Conservation (phyloP, 306 rosid genomes). For the Cicer arietinum region DNA sequence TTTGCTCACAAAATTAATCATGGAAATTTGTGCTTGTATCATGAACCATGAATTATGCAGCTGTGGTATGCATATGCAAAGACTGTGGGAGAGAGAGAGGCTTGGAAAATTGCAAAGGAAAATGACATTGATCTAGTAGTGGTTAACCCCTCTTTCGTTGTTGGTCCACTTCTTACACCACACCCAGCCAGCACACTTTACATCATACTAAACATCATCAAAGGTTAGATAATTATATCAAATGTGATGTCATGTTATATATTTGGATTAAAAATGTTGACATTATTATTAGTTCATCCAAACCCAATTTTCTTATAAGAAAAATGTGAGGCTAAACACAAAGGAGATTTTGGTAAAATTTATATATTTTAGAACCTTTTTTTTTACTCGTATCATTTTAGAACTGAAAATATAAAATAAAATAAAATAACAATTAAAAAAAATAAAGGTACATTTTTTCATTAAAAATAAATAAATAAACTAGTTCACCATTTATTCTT, state of each 20-base stretch:
- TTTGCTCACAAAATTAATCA: neutral
- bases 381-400: no score
- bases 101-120: constrained; percentile 72
- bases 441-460: no score
- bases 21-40: neutral
- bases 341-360: no score
- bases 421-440: no score
- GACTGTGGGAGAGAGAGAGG: constrained; percentile 76
- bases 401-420: no score
- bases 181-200: constrained; percentile 76
- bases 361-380: no score
- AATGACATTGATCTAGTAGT: constrained; percentile 71
- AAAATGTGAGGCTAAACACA: no score
- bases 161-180: constrained; percentile 84
- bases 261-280: no score
- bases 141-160: constrained; percentile 77
- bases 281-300: no score
- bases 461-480: no score
- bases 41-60: constrained; percentile 48
- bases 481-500: no score
- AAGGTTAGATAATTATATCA: constrained; percentile 53
- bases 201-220: constrained; percentile 56
- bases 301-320: no score
- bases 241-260: neutral
- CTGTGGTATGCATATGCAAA: constrained; percentile 92